Conservation (phyloP, 2,329 filamentous ascomycete species). For the Aspergillus pseudotamarii region DNA sequence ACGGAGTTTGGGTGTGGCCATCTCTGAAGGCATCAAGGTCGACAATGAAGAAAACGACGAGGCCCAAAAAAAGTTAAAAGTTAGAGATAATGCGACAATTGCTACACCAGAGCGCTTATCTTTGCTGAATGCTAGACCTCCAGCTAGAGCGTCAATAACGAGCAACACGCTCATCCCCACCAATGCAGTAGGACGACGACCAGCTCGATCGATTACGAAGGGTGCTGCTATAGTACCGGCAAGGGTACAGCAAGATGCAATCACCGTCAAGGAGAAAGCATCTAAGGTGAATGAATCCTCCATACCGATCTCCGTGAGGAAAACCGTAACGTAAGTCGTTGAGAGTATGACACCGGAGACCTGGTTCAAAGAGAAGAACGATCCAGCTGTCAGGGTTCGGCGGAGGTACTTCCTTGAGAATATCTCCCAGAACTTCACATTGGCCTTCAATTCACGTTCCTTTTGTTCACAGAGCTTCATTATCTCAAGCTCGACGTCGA, state of each 20-base stretch:
- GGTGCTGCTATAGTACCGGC: conserved; percentile 41
- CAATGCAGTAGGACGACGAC: conserved; percentile 40
- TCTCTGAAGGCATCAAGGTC: conserved; percentile 38
- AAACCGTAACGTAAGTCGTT: conserved; percentile 42
- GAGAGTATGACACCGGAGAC: conserved; percentile 42
- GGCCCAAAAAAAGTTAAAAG: conserved; percentile 44
- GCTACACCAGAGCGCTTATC: conserved; percentile 27
- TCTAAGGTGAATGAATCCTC: conserved; percentile 22
- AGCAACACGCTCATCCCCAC: conserved; percentile 38
- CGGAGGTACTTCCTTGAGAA: conserved; percentile 37
- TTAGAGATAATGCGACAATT: conserved; percentile 37
- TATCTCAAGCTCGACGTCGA: conserved; percentile 36
- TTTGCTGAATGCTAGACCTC: conserved; percentile 35
- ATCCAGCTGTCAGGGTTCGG: conserved; percentile 39
- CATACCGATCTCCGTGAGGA: conserved; percentile 38
- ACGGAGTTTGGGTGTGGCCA: conserved; percentile 40
- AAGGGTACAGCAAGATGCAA: conserved; percentile 39
- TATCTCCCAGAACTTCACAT: conserved; percentile 40
- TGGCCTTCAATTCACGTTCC: conserved; percentile 24
- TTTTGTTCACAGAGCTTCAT: conserved; percentile 32
- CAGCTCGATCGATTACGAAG: conserved; percentile 37
- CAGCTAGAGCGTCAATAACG: conserved; percentile 36
- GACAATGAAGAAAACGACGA: conserved; percentile 41
- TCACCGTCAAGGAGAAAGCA: conserved; percentile 38
- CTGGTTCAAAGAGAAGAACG: conserved; percentile 41